Percentiles rank a stretch among this genome's conserved stretches.
phyloP scores from a whole-genome alignment of 768 basidiomycete genomes.

The Butyriboletus loyo region DNA sequence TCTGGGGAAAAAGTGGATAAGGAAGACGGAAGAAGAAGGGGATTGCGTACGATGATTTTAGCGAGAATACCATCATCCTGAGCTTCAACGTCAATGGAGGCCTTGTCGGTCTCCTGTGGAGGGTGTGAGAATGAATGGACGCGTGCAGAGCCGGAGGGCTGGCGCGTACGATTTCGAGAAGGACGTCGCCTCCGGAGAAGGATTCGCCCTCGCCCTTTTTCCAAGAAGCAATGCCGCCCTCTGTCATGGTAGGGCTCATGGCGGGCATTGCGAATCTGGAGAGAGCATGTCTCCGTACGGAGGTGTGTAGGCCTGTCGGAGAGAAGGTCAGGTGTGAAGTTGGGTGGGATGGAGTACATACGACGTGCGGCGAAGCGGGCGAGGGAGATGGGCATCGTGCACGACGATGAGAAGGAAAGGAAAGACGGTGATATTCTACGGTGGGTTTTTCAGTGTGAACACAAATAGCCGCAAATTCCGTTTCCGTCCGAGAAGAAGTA shows the following conservation, averaged over 20 bases:
- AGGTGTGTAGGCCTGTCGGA: constrained; percentile 73
- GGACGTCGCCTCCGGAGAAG: constrained; percentile 86
- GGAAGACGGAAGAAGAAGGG: not conserved
- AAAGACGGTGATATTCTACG: constrained; percentile 17
- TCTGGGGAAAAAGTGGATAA: constrained; percentile 40
- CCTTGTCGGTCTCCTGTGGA: constrained; percentile 97
- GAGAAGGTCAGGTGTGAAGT: not conserved
- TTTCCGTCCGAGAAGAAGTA: constrained; percentile 11
- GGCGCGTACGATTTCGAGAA: constrained; percentile 85
- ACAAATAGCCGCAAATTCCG: constrained; percentile 30
- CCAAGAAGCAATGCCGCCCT: constrained; percentile 97
- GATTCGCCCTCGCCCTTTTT: constrained; percentile 95
- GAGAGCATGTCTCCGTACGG: constrained; percentile 73
- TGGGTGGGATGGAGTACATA: constrained; percentile 34
- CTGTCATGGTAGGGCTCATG: constrained; percentile 99
- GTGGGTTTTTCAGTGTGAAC: constrained; percentile 20
- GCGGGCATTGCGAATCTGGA: constrained; percentile 94
- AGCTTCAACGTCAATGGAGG: constrained; percentile 98
- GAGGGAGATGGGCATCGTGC: constrained; percentile 57
- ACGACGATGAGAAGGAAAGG: constrained; percentile 9
- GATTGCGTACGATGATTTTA: constrained; percentile 83
- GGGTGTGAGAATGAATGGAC: constrained; percentile 7
- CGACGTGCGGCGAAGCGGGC: constrained; percentile 67
- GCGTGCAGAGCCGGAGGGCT: not conserved
- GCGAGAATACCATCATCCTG: constrained; percentile 96